A percentile compares a stretch with the other conserved stretches of the same genome.
phyloP scores from a whole-genome alignment of 1,284 basidiomycete genomes.

The Ganoderma multipileum region DNA sequence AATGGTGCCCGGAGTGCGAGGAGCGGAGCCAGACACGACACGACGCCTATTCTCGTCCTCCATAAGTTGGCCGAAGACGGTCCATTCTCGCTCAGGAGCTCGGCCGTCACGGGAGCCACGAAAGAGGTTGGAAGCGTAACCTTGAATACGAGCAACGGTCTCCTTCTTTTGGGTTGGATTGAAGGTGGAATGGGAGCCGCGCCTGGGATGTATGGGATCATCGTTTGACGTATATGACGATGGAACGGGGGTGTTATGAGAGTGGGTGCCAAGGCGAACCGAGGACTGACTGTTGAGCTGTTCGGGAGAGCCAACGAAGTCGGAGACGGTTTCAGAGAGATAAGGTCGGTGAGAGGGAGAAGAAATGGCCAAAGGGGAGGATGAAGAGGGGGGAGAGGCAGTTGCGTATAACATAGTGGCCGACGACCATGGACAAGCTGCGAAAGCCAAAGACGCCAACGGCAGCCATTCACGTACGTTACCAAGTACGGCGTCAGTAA shows the following conservation, averaged over 20 bases:
- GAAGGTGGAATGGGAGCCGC: conserved; percentile 27
- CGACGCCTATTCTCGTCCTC: conserved; percentile 55
- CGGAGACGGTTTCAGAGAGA: conserved; percentile 3
- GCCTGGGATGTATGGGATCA: conserved; percentile 20
- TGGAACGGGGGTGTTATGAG: background rate
- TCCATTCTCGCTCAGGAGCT: conserved; percentile 55
- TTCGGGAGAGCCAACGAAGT: conserved; percentile 30
- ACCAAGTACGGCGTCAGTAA: too few relatives aligned
- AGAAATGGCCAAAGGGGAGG: conserved; percentile 14
- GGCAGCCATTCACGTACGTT: too few relatives aligned
- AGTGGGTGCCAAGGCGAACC: conserved; percentile 7
- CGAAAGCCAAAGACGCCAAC: too few relatives aligned
- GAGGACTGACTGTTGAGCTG: conserved; percentile 12
- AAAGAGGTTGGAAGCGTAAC: conserved; percentile 23
- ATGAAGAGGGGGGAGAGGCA: conserved; percentile 1
- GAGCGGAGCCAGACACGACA: conserved; percentile 15
- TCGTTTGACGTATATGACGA: conserved; percentile 10
- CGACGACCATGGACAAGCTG: background rate
- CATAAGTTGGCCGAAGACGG: conserved; percentile 76
- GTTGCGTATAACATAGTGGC: background rate
- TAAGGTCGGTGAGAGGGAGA: conserved; percentile 9
- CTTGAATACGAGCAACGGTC: conserved; percentile 25
- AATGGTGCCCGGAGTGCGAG: conserved; percentile 7
- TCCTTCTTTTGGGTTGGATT: conserved; percentile 13
- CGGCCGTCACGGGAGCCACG: conserved; percentile 14